Base-by-base conservation (phyloP, 805 yeast species). In the Pichia insulana region DNA sequence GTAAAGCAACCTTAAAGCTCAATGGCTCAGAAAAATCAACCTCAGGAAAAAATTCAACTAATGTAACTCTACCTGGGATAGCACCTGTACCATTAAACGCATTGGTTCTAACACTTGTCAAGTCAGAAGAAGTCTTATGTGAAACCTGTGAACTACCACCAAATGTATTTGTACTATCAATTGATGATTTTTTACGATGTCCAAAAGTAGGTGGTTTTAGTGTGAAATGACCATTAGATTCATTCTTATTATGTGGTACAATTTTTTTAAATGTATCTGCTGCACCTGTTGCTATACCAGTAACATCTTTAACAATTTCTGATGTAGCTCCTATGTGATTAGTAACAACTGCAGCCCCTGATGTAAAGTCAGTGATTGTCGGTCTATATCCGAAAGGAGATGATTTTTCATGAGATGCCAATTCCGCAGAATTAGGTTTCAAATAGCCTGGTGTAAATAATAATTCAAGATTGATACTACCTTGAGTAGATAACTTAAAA, bases 391-490 rank as follows among this genome's bases (percentile, higher is more conserved):
- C 30, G 27, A 39, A 58, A 65, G 11, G 61, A 62, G 36, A 63
- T 18, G 68, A 3, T 61, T 37, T 48, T 12, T 67, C 73, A 18
- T 66, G 70, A 35, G 70, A 72, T 25, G 69, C 66, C 53, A 70
- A 72, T 42, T 74, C 52, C 17, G 71, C 74, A 42, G 67, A 63
- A 15, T 72, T 62, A n/a, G 90, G 86, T 58, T 83, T 74, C 37
- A 77, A 62, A 57, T 82, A 84, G 51, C 77, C 75, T 17, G 90
- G 88, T 35, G 55, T 57, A 61, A 83, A 84, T 1, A 66, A 61
- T 3, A 76, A 80, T 36, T 67, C 63, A 44, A 80, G 55, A 42
- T 69, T 63, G n/a, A 82, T 62, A 1, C 64, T 49, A 47, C 94
- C 94, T 56, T 79, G 80, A 7, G 87, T 78, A 46, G 73, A 68